These are phyloP conservation scores for Cyberlindnera amylophila DNA, from an alignment of 805 yeast genomes.

Conservation along the genomic window DNA sequence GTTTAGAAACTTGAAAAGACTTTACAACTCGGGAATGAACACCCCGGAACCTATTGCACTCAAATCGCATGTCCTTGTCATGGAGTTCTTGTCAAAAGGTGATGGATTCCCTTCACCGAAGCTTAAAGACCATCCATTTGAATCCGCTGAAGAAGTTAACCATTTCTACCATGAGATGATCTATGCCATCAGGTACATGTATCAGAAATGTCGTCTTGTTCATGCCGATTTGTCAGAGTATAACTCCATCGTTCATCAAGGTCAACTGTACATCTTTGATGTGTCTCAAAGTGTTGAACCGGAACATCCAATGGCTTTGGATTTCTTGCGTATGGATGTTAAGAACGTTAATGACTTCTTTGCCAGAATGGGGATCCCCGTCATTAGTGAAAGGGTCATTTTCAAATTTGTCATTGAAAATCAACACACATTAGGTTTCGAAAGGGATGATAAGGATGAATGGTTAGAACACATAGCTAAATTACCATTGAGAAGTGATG, in stretches of 20 bases:
- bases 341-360: slow-evolving; percentile 92
- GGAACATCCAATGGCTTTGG: slow-evolving; percentile 95
- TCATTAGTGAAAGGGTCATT: slow-evolving; percentile 76
- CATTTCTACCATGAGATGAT: slow-evolving; percentile 74
- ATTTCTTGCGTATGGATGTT: slow-evolving; percentile 95
- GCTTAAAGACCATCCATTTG: slow-evolving; percentile 76
- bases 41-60: slow-evolving; percentile 90
- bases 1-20: slow-evolving; percentile 84
- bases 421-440: slow-evolving; percentile 34
- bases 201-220: slow-evolving; percentile 81
- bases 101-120: slow-evolving; percentile 89
- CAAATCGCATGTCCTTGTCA: slow-evolving; percentile 84
- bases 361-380: slow-evolving; percentile 63
- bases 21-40: slow-evolving; percentile 77
- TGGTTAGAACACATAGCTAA: slow-evolving; percentile 40
- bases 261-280: slow-evolving; percentile 80
- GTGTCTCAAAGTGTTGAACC: slow-evolving; percentile 98
- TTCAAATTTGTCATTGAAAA: slow-evolving; percentile 71
- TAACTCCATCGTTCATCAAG: slow-evolving; percentile 81
- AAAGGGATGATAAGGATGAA: slow-evolving; percentile 36
- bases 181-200: slow-evolving; percentile 81
- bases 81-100: slow-evolving; percentile 84
- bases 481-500: slow-evolving; percentile 53
- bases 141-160: slow-evolving; percentile 59
- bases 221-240: slow-evolving; percentile 98